Base-by-base conservation (phyloP, 2,329 filamentous ascomycete species). In the Penicillium occitanis region DNA sequence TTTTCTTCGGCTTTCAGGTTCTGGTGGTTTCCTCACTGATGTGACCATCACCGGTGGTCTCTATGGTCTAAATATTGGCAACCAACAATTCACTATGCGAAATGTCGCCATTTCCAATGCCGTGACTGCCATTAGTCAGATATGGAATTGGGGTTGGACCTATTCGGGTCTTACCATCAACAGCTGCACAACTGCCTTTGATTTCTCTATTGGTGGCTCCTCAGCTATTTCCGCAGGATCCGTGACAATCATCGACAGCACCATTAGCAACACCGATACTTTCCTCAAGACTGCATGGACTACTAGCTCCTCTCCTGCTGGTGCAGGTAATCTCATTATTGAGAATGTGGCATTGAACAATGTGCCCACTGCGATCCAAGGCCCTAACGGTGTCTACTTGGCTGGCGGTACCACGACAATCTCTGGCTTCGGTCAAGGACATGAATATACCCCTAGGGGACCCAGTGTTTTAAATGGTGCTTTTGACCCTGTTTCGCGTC, bases 1-100 rank as follows among this genome's bases (percentile, higher is more conserved):
- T n/a, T 25, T 6, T 48, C 33, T 59, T 19, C n/a, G 1, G 19
- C 25, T 2, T 5, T 37, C 14, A 76, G 77, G 82, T 35, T 87
- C 85, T 61, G 87, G 85, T 66, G 86, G 86, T 37, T 88, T 86
- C 73, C 81, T 89, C 74, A 82, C 80, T 48, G 87, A 89, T 69
- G 74, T 88, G 5, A 78, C 78, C 55, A 89, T 90, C 77, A 84
- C 83, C 51, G 88, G 88, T 61, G 88, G 89, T 33, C 78, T 80
- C 8, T 82, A 86, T 64, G 87, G 88, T 57, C 84, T 82, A 58
- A 85, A 85, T 71, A 77, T 88, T 66, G 88, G 88, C 30, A 88
- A 84, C 67, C 88, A 91, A 77, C 89, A 91, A 69, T 87, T 85
- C 69, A 89, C 87, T 0, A 85, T 84, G 66, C 81, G 83, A 10